Evolutionary conservation across 73 alveolate species (phyloP), one percentile per base, ranked within the genome.

Genomic region (Paramecium octaurelia): DNA sequence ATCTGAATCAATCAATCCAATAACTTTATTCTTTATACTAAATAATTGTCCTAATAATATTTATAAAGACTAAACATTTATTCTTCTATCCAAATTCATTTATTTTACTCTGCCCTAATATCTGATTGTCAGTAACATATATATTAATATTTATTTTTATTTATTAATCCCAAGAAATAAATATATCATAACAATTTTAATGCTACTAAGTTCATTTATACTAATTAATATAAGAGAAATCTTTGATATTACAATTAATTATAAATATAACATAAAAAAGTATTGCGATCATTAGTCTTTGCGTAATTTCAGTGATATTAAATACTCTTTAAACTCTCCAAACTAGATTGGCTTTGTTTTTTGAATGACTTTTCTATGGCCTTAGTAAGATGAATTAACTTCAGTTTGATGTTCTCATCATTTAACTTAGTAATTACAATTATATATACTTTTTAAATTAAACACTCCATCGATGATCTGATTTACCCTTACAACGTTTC

Each of bases 1-100:
- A 75, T 75, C 88, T 75, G 8, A 42, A 75, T 75, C 88, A 35
- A 75, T 21, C 10, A 75, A 75, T 75, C 88, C 88, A 75, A 75
- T 14, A 12, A 75, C 38, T 75, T 42, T 34, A 38, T 29, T 35
- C 18, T 36, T 75, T 20, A 34, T 75, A 18, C 16, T 23, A 42
- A 75, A 75, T 29, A 75, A 27, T 64, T 64, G 84, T 64, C 46
- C 50, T 34, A 64, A 64, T 12, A 64, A 31, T 64, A 34, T 64
- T 64, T 64, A 64, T 31, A 64, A 34, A 31, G 84, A 64, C 42
- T 27, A 34, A 31, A 64, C 84, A 64, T 64, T 64, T 10, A 64
- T 64, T 64, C 84, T 64, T 64, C 46, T 24, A 64, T 64, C 84
- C 84, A 64, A 64, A 64, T 64, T 64, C 50, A 64, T 10, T 34